phyloP scores from a whole-genome alignment of 2,329 filamentous ascomycete species.

The Fusarium agapanthi region DNA sequence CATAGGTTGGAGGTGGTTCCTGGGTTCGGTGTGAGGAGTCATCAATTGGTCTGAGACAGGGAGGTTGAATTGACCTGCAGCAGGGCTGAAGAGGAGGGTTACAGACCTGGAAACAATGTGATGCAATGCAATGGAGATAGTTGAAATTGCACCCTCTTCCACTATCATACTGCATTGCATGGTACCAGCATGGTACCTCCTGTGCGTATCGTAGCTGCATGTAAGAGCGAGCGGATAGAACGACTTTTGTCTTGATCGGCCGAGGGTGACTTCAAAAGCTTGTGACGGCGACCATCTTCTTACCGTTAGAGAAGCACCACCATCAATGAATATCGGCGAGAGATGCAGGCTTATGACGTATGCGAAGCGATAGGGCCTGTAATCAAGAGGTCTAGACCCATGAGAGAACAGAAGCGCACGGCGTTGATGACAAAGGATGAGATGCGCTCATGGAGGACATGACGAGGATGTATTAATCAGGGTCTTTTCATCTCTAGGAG shows the following conservation, averaged over 20 bases:
- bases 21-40: slow-evolving; percentile 42
- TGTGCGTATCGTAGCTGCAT: slow-evolving; percentile 2
- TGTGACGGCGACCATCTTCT: slow-evolving; percentile 14
- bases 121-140: slow-evolving; percentile 22
- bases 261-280: slow-evolving; percentile 16
- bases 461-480: background rate
- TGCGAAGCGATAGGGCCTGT: background rate
- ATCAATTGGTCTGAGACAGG: slow-evolving; percentile 37
- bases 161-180: background rate
- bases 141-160: slow-evolving; percentile 13
- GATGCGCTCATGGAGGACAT: background rate
- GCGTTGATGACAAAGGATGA: slow-evolving; percentile 2
- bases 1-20: slow-evolving; percentile 29
- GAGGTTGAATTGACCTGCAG: slow-evolving; percentile 40
- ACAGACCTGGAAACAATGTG: slow-evolving; percentile 17
- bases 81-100: slow-evolving; percentile 40
- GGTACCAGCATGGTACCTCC: background rate
- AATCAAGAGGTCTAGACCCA: slow-evolving; percentile 5
- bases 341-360: slow-evolving; percentile 1
- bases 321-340: background rate
- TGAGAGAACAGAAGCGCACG: background rate
- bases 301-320: background rate
- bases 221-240: slow-evolving; percentile 4
- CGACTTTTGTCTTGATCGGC: background rate
- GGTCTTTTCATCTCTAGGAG: background rate